Percentiles rank a stretch among this genome's conserved stretches.
phyloP scores from a whole-genome alignment of 2,329 filamentous ascomycete genomes.

The Albifimbria verrucaria region DNA sequence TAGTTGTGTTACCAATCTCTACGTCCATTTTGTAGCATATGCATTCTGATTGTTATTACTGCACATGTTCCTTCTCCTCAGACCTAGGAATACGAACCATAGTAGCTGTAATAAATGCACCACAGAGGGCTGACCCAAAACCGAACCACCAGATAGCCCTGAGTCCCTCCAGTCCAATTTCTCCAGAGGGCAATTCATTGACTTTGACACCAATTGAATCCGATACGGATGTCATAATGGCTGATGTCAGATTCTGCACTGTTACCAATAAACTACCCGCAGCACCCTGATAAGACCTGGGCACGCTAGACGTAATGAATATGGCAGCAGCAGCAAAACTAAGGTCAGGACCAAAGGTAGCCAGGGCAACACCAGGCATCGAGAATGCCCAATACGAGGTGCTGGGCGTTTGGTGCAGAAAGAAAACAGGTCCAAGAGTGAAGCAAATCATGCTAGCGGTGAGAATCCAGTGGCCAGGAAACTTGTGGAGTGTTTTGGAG shows the following conservation, averaged over 20 bases:
- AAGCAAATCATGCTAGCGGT: slow-evolving; percentile 34
- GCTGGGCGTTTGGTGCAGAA: slow-evolving; percentile 28
- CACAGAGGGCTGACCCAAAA: slow-evolving; percentile 5
- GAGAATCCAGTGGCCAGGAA: slow-evolving; percentile 44
- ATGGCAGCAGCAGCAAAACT: slow-evolving; percentile 45
- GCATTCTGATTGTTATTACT: no score
- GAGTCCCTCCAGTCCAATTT: slow-evolving; percentile 8
- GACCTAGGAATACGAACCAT: slow-evolving; percentile 10
- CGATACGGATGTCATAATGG: slow-evolving; percentile 34
- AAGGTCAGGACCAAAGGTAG: slow-evolving; percentile 44
- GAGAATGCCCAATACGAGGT: slow-evolving; percentile 43
- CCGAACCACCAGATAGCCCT: slow-evolving; percentile 11
- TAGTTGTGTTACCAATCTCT: no score
- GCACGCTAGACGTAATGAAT: slow-evolving; percentile 43
- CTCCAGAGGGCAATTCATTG: slow-evolving; percentile 3
- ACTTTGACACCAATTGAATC: slow-evolving; percentile 26
- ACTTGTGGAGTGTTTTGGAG: slow-evolving; percentile 39
- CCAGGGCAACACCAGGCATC: slow-evolving; percentile 39
- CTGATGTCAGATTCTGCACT: slow-evolving; percentile 41
- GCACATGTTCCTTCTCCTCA: slow-evolving; percentile 10
- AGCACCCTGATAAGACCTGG: slow-evolving; percentile 41
- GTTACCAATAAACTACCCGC: slow-evolving; percentile 43
- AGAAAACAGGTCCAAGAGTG: slow-evolving; percentile 7
- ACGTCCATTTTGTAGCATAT: no score
- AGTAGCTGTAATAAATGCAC: slow-evolving; percentile 5